Evolutionary conservation across 1,139 yeast species (phyloP), one percentile per base, ranked within the genome.

Genomic region (Zygosaccharomyces sapae): DNA sequence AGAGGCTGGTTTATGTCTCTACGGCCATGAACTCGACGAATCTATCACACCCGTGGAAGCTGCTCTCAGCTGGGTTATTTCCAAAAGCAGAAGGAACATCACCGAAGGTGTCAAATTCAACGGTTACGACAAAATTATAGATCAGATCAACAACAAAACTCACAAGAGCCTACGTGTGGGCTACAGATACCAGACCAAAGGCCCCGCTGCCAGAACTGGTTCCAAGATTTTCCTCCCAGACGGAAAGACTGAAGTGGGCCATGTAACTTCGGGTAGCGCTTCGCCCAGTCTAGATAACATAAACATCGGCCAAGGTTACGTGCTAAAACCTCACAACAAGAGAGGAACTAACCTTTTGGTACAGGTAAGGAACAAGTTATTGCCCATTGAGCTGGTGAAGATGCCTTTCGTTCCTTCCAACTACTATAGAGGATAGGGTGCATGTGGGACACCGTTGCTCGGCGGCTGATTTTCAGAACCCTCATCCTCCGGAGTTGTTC

Each of bases 1-100:
- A 50, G 98, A 92, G 71, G 98, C 98, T 2, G 98, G 98, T 37
- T 87, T 92, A 97, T 92, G 98, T 69, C 76, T 92, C 49, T 92
- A 92, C 60, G 98, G 98, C 3, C 86, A 89, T 65, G 98, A 92
- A 68, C 75, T 92, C 59, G 77, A 76, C 52, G 96, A 88, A 59
- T 70, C 72, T n/a, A 81, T 78, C 37, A 83, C 96, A 1, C 98
- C 98, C 13, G 80, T 90, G 5, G 95, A 89, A 61, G 95, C 95
- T 0, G 81, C 92, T 0, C 76, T 92, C 56, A 76, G 87, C 43
- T 92, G 98, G 98, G 78, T 89, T 47, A 76, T 92, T 45, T 88
- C 95, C 41, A 88, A 89, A 71, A 63, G 79, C 27, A 83, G 97
- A 67, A 79, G 97, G 63, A 69, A 66, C 25, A 58, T 62, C 22